Base-by-base conservation (phyloP, 2,329 filamentous ascomycete genomes). In the Botryotinia calthae region DNA sequence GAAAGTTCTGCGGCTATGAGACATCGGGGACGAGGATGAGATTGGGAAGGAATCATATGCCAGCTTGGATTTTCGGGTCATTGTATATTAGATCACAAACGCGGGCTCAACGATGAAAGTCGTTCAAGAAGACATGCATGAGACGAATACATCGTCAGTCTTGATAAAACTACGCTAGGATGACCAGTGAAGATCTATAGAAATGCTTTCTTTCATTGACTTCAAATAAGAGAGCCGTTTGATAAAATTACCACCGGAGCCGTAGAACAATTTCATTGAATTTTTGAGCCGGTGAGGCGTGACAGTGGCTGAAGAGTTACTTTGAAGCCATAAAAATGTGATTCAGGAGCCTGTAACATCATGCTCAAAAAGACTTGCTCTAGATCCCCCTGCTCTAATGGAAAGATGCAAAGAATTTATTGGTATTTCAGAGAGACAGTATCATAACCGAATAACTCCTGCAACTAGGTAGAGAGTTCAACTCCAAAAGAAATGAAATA, bases 371-470 rank as follows among this genome's bases (percentile, higher is more conserved):
- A 2, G 6, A 18, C 25, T 16, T n/a, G 25, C 5, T 5, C 25
- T n/a, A 2, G 7, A 3, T 8, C 25, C n/a, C 25, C 12, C 25
- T 7, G 0, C 4, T 2, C 14, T 22, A 16, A 25, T 0, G 12
- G 48, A 54, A n/a, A 54, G 48, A n/a, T 51, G 8, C 16, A 14
- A 44, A 1, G 42, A 44, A 44, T 16, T 44, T 2, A 44, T 16
- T 14, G 42, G 16, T 44, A 44, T 16, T 44, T 44, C 42, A 44
- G 12, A 16, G 42, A 44, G 42, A 14, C 12, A 44, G 16, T 1
- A 44, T 44, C 12, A 16, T 14, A 2, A 44, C 0, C n/a, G 25
- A 54, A 16, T 28, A 10, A 7, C n/a, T 25, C 51, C n/a, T 54
- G n/a, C n/a, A 7, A 28, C 25, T 2, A 18, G 5, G 4, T 20